Evolutionary conservation across 2,329 filamentous ascomycete genomes (phyloP).

Genomic region (Pestalotiopsis sp.): DNA sequence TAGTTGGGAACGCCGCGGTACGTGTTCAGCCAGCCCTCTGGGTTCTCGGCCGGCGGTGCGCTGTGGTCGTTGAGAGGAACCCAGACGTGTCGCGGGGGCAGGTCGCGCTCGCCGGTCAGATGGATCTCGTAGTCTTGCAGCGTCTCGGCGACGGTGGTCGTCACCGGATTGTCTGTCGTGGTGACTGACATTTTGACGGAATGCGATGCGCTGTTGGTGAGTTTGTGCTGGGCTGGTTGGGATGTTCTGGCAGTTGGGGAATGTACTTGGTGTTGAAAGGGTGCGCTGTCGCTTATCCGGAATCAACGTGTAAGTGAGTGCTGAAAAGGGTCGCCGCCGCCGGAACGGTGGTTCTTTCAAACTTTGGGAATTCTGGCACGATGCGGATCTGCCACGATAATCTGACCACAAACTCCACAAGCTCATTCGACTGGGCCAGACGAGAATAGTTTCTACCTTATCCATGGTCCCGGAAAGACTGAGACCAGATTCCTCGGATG

Average conservation of each 20-base stretch:
- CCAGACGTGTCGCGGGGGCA: constrained; percentile 16
- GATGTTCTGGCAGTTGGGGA: neutral
- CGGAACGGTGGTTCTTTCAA: neutral
- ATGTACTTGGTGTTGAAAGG: neutral
- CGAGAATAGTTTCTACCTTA: neutral
- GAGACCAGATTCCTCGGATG: neutral
- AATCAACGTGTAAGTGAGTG: neutral
- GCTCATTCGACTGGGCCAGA: neutral
- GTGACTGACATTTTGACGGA: constrained; percentile 23
- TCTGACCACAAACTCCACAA: neutral
- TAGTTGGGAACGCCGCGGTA: constrained; percentile 29
- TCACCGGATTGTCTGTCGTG: constrained; percentile 23
- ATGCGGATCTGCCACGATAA: neutral
- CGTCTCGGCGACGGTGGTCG: constrained; percentile 19
- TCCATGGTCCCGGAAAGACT: neutral
- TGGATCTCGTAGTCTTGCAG: constrained; percentile 31
- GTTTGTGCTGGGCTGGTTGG: neutral
- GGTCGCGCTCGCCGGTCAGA: constrained; percentile 17
- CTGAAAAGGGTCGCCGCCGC: neutral
- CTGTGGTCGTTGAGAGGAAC: constrained; percentile 21
- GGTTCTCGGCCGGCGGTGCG: constrained; percentile 21
- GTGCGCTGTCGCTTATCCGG: neutral
- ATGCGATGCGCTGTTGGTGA: neutral
- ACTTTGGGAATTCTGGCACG: neutral
- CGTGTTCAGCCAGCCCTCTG: constrained; percentile 23